Evolutionary conservation across 805 yeast species (phyloP), one percentile per base, ranked within the genome.

Genomic region (Lachancea sp.): DNA sequence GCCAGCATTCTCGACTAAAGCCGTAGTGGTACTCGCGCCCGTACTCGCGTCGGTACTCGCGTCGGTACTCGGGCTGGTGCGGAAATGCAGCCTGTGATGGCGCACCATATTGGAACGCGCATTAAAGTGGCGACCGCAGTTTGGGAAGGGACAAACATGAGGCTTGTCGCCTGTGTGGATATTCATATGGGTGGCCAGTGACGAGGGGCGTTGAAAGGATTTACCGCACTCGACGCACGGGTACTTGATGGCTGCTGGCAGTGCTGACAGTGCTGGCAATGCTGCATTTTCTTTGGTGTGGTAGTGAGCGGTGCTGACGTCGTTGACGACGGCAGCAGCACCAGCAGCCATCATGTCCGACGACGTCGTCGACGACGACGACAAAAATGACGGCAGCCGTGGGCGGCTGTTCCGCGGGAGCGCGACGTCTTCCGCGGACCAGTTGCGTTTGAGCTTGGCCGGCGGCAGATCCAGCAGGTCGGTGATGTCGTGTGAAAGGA

Each of bases 131-230:
- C 86, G 77, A 15, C 77, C 75, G 63, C 97, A 89, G 4, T 74
- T 65, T 10, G 74, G 77, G 25, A 49, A 48, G n/a, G 57, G 60
- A 66, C 97, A 89, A 27, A 72, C 69, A 58, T 78, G 89, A n/a
- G 97, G 97, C 59, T 84, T 84, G 55, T 87, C 91, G 19, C 96
- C 96, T 1, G 95, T 86, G 57, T 87, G 96, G 27, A 86, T 73
- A 50, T 95, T 71, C 58, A 77, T 67, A 66, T 88, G 96, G 0
- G 95, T 87, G 38, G 89, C 67, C 50, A 88, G 68, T 57, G 88
- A 87, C 13, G 95, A 95, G 35, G 95, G 90, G 59, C 89, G 93
- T 0, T 93, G 82, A 56, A 88, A 88, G 44, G 78, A 63, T 60
- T 87, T 87, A 17, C 78, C 81, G 65, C 96, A 88, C 53, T 70